Base-by-base conservation (phyloP, 2,329 filamentous ascomycete species). In the Penicillium sp. region DNA sequence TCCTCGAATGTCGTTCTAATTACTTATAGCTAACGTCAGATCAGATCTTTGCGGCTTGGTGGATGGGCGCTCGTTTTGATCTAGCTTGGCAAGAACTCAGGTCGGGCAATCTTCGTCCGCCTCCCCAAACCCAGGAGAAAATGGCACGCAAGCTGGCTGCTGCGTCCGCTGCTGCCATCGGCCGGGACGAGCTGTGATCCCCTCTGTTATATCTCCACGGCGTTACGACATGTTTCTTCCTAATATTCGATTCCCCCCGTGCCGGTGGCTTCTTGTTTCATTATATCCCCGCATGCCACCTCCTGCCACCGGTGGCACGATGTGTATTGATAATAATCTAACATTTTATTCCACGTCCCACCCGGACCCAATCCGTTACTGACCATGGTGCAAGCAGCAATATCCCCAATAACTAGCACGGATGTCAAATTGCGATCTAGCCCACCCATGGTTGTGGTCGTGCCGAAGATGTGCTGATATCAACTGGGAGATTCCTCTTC, bases 381-480 rank as follows among this genome's bases (percentile, higher is more conserved):
- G 26, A 50, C 24, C 39, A 37, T 24, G 27, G 31, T 46, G 37
- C 13, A 13, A 22, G 33, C 29, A 27, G 27, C 16, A 26, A 27
- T 22, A 22, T 39, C 27, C 47, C 16, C 35, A 4, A 19, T 46
- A 14, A 14, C 65, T 79, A 93, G 93, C 93, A 96, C 90, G 89
- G 90, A 96, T 96, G 92, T 97, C 92, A 96, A 96, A 96, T 96
- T 97, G 87, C 93, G 95, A 93, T 89, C 82, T 85, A 85, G 88
- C 87, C 78, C 74, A 70, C 73, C 66, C 78, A 87, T 96, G 90
- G 89, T 90, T 92, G 86, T 82, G 84, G 86, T 93, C 95, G 93
- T 91, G 93, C 92, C 92, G 90, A 93, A 96, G 91, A 96, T 91
- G 91, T 96, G 92, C 92, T 95, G 85, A 96, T 82, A 95, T 84